phyloP scores from a whole-genome alignment of 2,329 filamentous ascomycete genomes.

The Albophoma yamanashiensis region DNA sequence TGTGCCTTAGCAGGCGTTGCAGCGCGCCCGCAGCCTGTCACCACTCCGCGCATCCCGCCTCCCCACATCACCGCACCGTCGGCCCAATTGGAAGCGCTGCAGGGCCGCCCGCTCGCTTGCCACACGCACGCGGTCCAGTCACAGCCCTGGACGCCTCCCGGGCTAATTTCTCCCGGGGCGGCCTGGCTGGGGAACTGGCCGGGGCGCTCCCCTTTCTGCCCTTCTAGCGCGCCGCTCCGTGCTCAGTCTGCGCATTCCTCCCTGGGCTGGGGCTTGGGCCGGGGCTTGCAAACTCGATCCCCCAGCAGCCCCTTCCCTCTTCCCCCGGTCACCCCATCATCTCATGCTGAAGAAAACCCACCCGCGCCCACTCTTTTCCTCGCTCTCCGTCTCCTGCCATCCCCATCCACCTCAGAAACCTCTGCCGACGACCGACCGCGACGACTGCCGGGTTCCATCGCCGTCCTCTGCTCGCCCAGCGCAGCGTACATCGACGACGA shows the following conservation, averaged over 20 bases:
- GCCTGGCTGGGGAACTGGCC: neutral
- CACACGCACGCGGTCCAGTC: neutral
- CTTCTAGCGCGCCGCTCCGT: slow-evolving; percentile 4
- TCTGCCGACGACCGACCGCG: neutral
- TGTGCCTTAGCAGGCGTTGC: neutral
- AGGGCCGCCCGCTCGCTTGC: neutral
- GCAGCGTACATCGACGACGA: neutral
- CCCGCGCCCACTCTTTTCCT: neutral
- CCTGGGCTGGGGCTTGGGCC: neutral
- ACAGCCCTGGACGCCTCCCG: neutral
- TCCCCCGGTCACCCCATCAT: neutral
- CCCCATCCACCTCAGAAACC: neutral
- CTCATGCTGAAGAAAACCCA: slow-evolving; percentile 3
- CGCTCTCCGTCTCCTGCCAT: neutral
- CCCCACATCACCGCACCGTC: neutral
- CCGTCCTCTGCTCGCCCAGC: neutral
- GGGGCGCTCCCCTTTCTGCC: slow-evolving; percentile 3
- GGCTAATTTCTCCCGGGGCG: neutral
- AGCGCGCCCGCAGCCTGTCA: neutral
- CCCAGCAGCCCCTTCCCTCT: neutral
- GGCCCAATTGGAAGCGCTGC: neutral
- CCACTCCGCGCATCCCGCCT: neutral
- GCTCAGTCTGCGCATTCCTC: neutral
- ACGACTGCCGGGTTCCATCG: neutral
- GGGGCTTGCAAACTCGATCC: neutral